Evolutionary conservation across 495 filamentous ascomycete species (phyloP).

Genomic region (Penicillium herquei): DNA sequence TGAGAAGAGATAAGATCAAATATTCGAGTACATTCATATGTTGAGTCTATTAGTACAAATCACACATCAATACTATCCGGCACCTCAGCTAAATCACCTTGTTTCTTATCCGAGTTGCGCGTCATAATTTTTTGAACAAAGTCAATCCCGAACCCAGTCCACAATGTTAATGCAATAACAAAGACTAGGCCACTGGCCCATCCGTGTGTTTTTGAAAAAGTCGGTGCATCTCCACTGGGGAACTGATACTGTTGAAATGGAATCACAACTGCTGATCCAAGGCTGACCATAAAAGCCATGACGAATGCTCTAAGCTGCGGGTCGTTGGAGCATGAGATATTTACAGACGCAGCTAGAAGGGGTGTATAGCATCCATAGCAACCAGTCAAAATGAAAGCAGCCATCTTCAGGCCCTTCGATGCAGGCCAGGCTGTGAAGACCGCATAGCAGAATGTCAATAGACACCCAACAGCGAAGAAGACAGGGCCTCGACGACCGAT

Average conservation of each 20-base stretch:
- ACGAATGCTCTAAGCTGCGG: slow-evolving; percentile 19
- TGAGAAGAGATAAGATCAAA: too few relatives aligned
- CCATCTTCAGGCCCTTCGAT: slow-evolving; percentile 11
- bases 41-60: too few relatives aligned
- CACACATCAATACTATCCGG: too few relatives aligned
- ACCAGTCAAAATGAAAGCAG: slow-evolving; percentile 12
- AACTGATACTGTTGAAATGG: slow-evolving; percentile 15
- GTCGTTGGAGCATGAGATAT: slow-evolving; percentile 14
- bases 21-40: too few relatives aligned
- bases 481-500: slow-evolving; percentile 6
- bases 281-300: slow-evolving; percentile 17
- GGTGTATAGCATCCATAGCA: slow-evolving; percentile 14
- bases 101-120: background rate
- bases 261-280: slow-evolving; percentile 18
- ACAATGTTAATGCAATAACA: slow-evolving; percentile 6
- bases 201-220: slow-evolving; percentile 7
- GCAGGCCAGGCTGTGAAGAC: slow-evolving; percentile 16
- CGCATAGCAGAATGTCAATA: slow-evolving; percentile 10
- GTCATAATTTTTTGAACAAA: slow-evolving; percentile 5
- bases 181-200: slow-evolving; percentile 9
- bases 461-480: slow-evolving; percentile 9
- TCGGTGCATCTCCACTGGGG: slow-evolving; percentile 6
- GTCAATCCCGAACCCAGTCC: slow-evolving; percentile 10
- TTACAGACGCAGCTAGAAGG: slow-evolving; percentile 17
- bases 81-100: too few relatives aligned